Evolutionary conservation across 805 yeast species (phyloP).

Genomic region (Candida khao-thaluensis): DNA sequence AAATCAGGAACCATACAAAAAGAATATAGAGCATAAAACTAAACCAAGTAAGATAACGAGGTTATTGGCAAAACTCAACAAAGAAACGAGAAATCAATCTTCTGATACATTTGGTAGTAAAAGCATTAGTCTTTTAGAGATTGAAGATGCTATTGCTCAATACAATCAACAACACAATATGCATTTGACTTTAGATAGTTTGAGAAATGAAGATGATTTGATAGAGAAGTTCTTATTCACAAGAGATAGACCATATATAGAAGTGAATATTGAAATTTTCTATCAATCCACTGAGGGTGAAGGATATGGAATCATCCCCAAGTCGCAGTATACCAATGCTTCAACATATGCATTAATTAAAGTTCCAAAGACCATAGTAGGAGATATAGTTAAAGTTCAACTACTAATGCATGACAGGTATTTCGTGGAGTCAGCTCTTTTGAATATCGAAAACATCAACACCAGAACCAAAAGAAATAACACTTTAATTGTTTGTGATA

Average conservation of each 20-base stretch:
- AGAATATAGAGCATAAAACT: no score
- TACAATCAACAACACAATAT: conserved; percentile 5
- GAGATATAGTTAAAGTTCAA: conserved; percentile 33
- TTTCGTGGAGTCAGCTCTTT: conserved; percentile 30
- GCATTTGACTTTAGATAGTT: conserved; percentile 15
- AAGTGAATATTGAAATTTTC: conserved; percentile 20
- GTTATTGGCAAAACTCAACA: conserved; percentile 8
- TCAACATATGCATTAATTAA: conserved; percentile 22
- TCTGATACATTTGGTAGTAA: conserved; percentile 28
- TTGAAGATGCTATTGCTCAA: conserved; percentile 20
- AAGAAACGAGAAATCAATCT: conserved; percentile 32
- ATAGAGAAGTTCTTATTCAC: conserved; percentile 26
- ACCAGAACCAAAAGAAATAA: conserved; percentile 22
- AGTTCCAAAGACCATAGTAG: conserved; percentile 40
- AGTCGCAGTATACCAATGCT: conserved; percentile 11
- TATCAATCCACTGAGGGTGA: conserved; percentile 35
- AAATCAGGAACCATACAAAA: no score
- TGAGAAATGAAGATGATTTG: conserved; percentile 21
- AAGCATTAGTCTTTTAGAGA: conserved; percentile 25
- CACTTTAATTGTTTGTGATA: conserved; percentile 28
- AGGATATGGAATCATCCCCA: conserved; percentile 35
- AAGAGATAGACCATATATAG: conserved; percentile 19
- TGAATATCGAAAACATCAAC: conserved; percentile 16
- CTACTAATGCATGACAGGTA: conserved; percentile 30
- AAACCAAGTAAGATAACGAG: background rate